Percentiles rank a stretch among this genome's conserved stretches.
Evolutionary conservation across 345 rosid species (phyloP).

Genomic region (Salix viminalis): DNA sequence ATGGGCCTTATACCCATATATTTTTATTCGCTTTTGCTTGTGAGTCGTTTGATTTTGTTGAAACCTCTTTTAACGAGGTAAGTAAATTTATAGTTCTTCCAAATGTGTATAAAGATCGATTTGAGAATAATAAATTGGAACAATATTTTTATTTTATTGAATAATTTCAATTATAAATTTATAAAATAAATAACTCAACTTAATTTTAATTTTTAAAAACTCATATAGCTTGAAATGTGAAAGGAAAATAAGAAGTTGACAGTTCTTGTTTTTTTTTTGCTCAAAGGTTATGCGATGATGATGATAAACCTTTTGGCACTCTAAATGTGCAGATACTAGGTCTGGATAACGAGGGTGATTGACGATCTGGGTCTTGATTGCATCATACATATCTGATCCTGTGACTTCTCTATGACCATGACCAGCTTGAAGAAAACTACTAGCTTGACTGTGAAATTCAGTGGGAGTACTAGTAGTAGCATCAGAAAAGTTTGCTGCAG

Average conservation of each 20-base stretch:
- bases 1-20: too few relatives aligned
- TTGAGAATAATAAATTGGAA: too few relatives aligned
- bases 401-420: slow-evolving; percentile 3
- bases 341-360: slow-evolving; percentile 58
- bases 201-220: not conserved
- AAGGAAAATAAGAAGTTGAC: not conserved
- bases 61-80: too few relatives aligned
- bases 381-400: slow-evolving; percentile 37
- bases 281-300: not conserved
- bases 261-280: not conserved
- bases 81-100: too few relatives aligned
- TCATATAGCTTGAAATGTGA: not conserved
- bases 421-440: slow-evolving; percentile 18
- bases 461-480: not conserved
- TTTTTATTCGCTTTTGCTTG: too few relatives aligned
- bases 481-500: slow-evolving; percentile 2
- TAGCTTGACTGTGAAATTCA: slow-evolving; percentile 18
- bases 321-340: slow-evolving; percentile 50
- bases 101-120: too few relatives aligned
- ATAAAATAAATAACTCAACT: too few relatives aligned
- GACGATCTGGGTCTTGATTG: slow-evolving; percentile 59
- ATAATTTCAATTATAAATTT: too few relatives aligned
- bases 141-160: too few relatives aligned
- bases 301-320: slow-evolving; percentile 51
- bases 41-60: too few relatives aligned